Evolutionary conservation across 345 rosid genomes (phyloP).

Genomic region (Rhodamnia rubescens): DNA sequence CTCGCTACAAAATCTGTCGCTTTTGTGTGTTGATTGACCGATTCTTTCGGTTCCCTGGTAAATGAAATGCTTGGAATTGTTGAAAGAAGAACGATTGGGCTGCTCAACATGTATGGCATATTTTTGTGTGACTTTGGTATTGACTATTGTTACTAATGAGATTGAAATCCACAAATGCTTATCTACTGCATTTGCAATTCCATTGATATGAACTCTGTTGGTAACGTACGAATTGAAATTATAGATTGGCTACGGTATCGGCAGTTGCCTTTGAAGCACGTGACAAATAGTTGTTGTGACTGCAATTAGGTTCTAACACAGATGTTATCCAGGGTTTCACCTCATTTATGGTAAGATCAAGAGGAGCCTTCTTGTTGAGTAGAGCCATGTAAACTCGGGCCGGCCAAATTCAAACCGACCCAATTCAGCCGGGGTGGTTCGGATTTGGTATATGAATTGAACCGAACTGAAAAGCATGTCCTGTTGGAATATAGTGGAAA

Average conservation of each 20-base stretch:
- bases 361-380: neutral
- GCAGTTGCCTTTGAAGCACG: neutral
- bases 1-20: neutral
- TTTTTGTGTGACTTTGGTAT: neutral
- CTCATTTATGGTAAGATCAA: neutral
- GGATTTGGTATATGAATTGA: too few relatives aligned
- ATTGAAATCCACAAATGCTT: neutral
- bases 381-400: too few relatives aligned
- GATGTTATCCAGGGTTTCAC: neutral
- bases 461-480: too few relatives aligned
- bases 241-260: neutral
- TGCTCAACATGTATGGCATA: neutral
- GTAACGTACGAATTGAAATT: neutral
- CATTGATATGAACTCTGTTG: neutral
- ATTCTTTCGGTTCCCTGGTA: neutral
- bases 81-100: neutral
- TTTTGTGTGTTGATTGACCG: neutral
- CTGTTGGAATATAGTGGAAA: neutral
- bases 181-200: neutral
- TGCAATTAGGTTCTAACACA: neutral
- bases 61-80: neutral
- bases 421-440: too few relatives aligned
- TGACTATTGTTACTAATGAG: neutral
- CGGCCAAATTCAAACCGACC: too few relatives aligned
- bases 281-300: neutral